Conservation (phyloP, 169 alveolate genomes). For the Plasmodium falciparum region DNA sequence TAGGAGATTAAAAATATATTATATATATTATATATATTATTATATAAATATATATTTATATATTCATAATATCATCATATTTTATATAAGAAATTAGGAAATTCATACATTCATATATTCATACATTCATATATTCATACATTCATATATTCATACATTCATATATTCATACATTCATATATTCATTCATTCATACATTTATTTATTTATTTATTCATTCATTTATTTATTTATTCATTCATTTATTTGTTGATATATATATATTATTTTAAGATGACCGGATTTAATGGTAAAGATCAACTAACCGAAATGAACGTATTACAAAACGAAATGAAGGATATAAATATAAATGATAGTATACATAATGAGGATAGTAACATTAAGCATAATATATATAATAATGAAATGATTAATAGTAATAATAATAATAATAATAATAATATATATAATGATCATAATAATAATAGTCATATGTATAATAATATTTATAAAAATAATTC, state of each 20-base stretch:
- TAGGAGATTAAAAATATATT: too few species aligned
- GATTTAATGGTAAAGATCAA: slow-evolving; percentile 10
- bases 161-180: too few species aligned
- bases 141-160: too few species aligned
- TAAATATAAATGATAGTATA: slow-evolving; percentile 7
- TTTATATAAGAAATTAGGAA: too few species aligned
- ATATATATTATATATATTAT: neutral
- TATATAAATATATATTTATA: neutral
- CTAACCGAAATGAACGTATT: slow-evolving; percentile 50
- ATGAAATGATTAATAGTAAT: neutral
- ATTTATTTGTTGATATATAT: neutral
- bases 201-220: too few species aligned
- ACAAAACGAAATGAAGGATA: slow-evolving; percentile 37
- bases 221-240: too few species aligned
- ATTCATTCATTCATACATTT: too few species aligned
- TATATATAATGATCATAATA: neutral
- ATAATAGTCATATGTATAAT: neutral
- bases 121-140: too few species aligned
- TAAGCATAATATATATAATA: neutral
- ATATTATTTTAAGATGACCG: neutral
- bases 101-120: too few species aligned
- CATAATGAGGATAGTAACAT: neutral
- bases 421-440: neutral
- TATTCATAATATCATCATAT: neutral
- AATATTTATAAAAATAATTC: neutral